These are phyloP conservation scores for Prunus davidiana DNA, from an alignment of 306 rosid genomes.

Conservation along the genomic window DNA sequence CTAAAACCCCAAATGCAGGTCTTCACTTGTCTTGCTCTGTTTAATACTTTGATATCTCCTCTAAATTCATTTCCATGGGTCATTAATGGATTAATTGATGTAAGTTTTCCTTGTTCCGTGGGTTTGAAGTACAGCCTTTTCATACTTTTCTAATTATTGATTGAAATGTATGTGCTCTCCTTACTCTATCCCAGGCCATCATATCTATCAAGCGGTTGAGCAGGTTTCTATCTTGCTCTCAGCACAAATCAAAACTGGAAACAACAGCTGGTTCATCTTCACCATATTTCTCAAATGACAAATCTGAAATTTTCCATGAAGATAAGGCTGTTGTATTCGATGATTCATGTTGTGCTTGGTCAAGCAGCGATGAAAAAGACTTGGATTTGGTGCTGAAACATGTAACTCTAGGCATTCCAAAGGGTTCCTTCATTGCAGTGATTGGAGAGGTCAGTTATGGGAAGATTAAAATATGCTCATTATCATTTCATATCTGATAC, in stretches of 20 bases:
- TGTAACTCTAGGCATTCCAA: slow-evolving; percentile 54
- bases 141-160: not conserved
- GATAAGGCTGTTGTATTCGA: slow-evolving; percentile 50
- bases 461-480: not conserved
- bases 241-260: slow-evolving; percentile 39
- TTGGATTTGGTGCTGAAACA: slow-evolving; percentile 52
- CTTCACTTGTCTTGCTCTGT: slow-evolving; percentile 97
- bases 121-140: slow-evolving; percentile 9
- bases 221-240: slow-evolving; percentile 78
- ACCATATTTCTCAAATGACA: slow-evolving; percentile 31
- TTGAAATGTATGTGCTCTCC: slow-evolving; percentile 11
- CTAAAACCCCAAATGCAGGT: slow-evolving; percentile 58
- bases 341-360: slow-evolving; percentile 79
- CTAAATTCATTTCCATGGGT: slow-evolving; percentile 98
- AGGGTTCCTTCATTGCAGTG: slow-evolving; percentile 75
- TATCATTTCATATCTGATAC: not conserved
- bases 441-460: slow-evolving; percentile 78
- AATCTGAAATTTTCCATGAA: slow-evolving; percentile 35
- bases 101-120: slow-evolving; percentile 39
- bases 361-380: slow-evolving; percentile 62
- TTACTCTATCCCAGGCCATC: slow-evolving; percentile 50
- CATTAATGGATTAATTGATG: slow-evolving; percentile 95
- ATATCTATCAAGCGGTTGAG: slow-evolving; percentile 76
- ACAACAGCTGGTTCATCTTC: slow-evolving; percentile 36
- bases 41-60: slow-evolving; percentile 84